Evolutionary conservation across 495 filamentous ascomycete species (phyloP).

Genomic region (Parathielavia hyrcaniae): DNA sequence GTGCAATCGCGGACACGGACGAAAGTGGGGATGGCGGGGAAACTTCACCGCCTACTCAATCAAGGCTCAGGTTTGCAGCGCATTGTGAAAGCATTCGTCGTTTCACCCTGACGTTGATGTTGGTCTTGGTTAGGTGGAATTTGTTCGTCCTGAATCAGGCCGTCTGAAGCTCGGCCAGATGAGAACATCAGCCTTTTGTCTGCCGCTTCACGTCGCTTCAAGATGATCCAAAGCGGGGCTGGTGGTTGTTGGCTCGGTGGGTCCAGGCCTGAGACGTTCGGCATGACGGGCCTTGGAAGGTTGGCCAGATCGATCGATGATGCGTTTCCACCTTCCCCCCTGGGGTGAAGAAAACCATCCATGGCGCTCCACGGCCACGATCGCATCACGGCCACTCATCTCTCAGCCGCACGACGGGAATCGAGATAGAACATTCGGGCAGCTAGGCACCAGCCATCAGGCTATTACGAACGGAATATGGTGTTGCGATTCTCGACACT

Average conservation of each 20-base stretch:
- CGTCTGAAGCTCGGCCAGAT: background rate
- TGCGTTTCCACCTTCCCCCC: background rate
- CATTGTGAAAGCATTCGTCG: background rate
- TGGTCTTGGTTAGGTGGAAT: background rate
- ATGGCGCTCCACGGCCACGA: background rate
- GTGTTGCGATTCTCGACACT: background rate
- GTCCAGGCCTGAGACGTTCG: slow-evolving; percentile 2
- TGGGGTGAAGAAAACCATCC: background rate
- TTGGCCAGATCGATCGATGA: slow-evolving; percentile 4
- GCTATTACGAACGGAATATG: no score
- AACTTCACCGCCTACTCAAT: background rate
- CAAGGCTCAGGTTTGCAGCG: background rate
- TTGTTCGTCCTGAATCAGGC: background rate
- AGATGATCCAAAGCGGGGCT: background rate
- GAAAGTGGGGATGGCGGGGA: slow-evolving; percentile 2
- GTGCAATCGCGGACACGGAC: background rate
- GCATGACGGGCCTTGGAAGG: slow-evolving; percentile 14
- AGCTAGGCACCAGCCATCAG: no score
- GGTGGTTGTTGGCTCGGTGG: background rate
- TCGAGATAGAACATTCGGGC: no score
- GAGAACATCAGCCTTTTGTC: background rate
- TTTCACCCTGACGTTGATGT: background rate
- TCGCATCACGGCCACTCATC: background rate
- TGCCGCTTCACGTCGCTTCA: background rate
- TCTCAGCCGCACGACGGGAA: no score